Evolutionary conservation across 2,329 filamentous ascomycete species (phyloP), one percentile per base, ranked within the genome.

Genomic region (Fusarium heterosporum): DNA sequence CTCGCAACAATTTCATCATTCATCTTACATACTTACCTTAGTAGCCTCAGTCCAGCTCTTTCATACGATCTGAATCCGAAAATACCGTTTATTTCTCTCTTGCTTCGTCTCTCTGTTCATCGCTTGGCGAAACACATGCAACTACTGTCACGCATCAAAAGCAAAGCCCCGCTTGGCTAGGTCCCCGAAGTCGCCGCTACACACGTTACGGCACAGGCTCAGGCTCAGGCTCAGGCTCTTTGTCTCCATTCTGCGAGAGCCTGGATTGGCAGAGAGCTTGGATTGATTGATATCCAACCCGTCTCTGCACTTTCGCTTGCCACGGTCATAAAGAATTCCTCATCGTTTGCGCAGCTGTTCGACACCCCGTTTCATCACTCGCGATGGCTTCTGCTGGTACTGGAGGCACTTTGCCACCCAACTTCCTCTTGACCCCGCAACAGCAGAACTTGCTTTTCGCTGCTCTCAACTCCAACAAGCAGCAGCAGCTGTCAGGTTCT

Each of bases 401-500:
- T 61, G 76, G 77, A 60, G 80, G 75, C 59, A 69, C 74, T 66
- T 72, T 83, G 66, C 79, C 82, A 63, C 78, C 80, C 65, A 85
- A 86, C 75, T 89, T 92, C 76, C 88, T 89, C 74, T 85, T 93
- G 70, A 92, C 90, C 61, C 89, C 89, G 65, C 87, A 91, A 74
- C 91, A 95, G 78, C 90, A 94, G 82, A 89, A 87, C 73, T 83
- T 94, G 61, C 84, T 95, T 42, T 89, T 92, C 66, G 89, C 90
- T 61, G 91, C 92, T 43, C 87, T 95, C 70, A 90, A 91, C 68
- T 91, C 91, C 68, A 93, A 93, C 75, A 86, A 79, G 55, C 76
- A 76, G 58, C 72, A 74, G 54, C 72, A 74, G 54, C 36, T 61
- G 7, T 78, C 80, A 14, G 71, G 76, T 62, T 71, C 75, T 34